Evolutionary conservation across 306 rosid genomes (phyloP), one percentile per base, ranked within the genome.

Genomic region (Casuarina cunninghamiana): DNA sequence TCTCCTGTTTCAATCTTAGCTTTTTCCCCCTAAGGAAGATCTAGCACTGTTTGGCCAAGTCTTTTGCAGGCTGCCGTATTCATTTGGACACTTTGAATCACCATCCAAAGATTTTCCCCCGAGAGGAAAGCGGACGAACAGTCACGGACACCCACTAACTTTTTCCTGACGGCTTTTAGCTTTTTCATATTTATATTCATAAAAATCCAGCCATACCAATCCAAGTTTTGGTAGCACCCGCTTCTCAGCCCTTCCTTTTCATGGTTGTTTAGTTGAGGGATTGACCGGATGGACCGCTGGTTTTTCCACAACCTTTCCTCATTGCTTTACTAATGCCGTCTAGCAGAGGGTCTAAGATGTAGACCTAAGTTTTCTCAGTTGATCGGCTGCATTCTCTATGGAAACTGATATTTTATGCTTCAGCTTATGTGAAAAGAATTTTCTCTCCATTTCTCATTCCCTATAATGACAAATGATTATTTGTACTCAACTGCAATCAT

Each of bases 301-400:
- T 72, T 43, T 76, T 67, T 67, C 76, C 71, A 38, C 55, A 73
- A 73, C 54, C 73, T 84, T 84, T 77, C 60, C 55, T 16, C 44
- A 4, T 62, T 35, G 43, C 44, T 35, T 26, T 73, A 35, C 35
- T 73, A 49, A 49, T 45, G 32, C 32, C 32, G 32, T 26, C 32
- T 26, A 26, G 32, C 32, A 26, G 32, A 26, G 26, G 26, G 32
- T 26, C 32, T 26, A 26, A 26, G 1, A 26, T 26, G 32, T 1
- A 26, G 32, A 21, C 32, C 32, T 26, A 26, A 26, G 32, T 26
- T 26, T 26, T 26, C 32, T 26, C 32, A 26, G 1, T 26, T 26
- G 32, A 26, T 26, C 32, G 32, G 32, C 32, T 26, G 32, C 32
- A 26, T 26, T 26, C 32, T 26, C 32, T 1, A 26, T 26, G 1